These are phyloP conservation scores for Penicillium egyptiacum DNA, from an alignment of 495 filamentous ascomycete genomes.

Conservation along the genomic window DNA sequence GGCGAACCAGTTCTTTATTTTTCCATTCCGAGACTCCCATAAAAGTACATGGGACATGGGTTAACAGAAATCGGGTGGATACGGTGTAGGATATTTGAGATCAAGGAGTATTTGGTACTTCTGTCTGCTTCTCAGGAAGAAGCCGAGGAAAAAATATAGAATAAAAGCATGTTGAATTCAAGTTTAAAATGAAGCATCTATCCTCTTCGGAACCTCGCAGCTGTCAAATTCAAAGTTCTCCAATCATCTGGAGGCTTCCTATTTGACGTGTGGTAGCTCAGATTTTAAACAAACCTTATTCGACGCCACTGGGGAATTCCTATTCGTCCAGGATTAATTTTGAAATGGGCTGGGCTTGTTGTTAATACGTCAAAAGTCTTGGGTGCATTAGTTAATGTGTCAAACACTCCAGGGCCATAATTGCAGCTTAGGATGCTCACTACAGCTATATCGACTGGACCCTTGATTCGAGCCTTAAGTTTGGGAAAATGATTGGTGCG, in stretches of 20 bases:
- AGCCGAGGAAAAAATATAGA: not conserved
- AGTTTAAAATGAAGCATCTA: too few relatives aligned
- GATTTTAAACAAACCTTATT: constrained; percentile 22
- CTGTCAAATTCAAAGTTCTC: constrained; percentile 8
- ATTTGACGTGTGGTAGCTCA: constrained; percentile 14
- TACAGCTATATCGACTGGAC: not conserved
- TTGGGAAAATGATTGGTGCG: too few relatives aligned
- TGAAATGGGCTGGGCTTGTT: constrained; percentile 17
- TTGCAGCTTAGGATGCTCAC: constrained; percentile 20
- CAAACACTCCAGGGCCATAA: constrained; percentile 4
- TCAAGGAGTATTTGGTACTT: not conserved
- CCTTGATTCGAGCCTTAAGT: not conserved
- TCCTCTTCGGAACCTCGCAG: constrained; percentile 3
- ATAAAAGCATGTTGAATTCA: too few relatives aligned
- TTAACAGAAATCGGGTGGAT: constrained; percentile 3
- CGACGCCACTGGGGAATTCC: not conserved
- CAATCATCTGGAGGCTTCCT: constrained; percentile 1
- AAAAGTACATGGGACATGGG: not conserved
- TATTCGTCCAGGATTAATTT: constrained; percentile 1
- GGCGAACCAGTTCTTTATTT: constrained; percentile 10
- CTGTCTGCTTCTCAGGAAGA: not conserved
- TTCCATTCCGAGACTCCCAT: not conserved
- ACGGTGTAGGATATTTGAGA: not conserved
- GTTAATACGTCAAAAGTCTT: constrained; percentile 11
- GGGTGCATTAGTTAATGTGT: constrained; percentile 10